Base-by-base conservation (phyloP, 495 filamentous ascomycete species). In the Aspergillus sparsus region DNA sequence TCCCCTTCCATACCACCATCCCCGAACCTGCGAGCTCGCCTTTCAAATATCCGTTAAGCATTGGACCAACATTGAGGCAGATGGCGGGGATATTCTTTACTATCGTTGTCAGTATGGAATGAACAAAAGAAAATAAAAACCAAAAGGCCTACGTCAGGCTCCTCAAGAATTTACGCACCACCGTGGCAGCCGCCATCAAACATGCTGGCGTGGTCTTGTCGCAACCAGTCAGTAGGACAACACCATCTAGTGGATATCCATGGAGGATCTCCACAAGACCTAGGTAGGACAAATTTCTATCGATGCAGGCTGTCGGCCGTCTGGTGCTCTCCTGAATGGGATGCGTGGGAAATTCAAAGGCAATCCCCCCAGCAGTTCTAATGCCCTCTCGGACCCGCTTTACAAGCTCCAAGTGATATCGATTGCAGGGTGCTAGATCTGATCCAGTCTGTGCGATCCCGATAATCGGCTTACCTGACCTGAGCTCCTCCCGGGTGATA, bases 371-470 rank as follows among this genome's bases (percentile, higher is more conserved):
- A 4, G 80, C 81, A 8, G 72, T 72, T 8, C 80, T 69, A 60
- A 84, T 84, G 6, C 81, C 81, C 62, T 83, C 80, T 7, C 81
- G 71, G 2, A 84, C 80, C 16, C 81, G 72, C 64, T 83, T 82
- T 2, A 76, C 77, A 27, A 84, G 68, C 47, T 81, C 79, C 46
- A 80, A 66, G 62, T 84, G 81, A 60, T 83, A 71, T 11, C 76
- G 77, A 66, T 84, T 84, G 59, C 81, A 84, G 3, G 81, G 80
- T 2, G 80, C 71, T 35, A 84, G 68, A 60, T 84, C 81, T 3
- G 81, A 83, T 1, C 81, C 81, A 2, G 80, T 79, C 66, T 84
- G 80, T 0, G 80, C 81, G 55, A 83, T 84, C 41, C 81, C 81
- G 61, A 84, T 82, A 63, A 84, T 78, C n/a, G 81, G 81, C 60